Evolutionary conservation across 306 rosid genomes (phyloP).

Genomic region (Medicago lupulina): DNA sequence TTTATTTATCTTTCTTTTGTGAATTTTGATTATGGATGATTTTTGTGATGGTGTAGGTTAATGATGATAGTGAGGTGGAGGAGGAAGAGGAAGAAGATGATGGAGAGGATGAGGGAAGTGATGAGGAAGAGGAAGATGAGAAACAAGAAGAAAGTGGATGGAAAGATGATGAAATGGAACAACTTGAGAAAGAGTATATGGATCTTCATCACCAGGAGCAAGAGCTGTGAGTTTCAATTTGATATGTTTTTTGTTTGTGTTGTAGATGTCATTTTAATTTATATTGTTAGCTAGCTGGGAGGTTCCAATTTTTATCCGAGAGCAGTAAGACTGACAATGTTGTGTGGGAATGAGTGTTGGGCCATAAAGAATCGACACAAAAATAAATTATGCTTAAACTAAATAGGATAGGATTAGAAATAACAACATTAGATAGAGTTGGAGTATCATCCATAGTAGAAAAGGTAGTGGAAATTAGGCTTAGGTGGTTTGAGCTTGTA

Average conservation of each 20-base stretch:
- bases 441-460: too few species aligned
- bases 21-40: too few species aligned
- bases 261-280: slow-evolving; percentile 17
- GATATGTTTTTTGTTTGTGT: not conserved
- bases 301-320: too few species aligned
- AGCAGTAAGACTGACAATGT: too few species aligned
- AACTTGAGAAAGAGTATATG: slow-evolving; percentile 77
- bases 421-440: too few species aligned
- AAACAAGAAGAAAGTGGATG: slow-evolving; percentile 39
- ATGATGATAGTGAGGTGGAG: slow-evolving; percentile 35
- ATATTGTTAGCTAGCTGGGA: not conserved
- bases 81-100: slow-evolving; percentile 34
- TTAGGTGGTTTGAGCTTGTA: too few species aligned
- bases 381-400: too few species aligned
- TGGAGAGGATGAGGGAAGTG: slow-evolving; percentile 42
- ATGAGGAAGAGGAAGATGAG: slow-evolving; percentile 52
- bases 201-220: slow-evolving; percentile 76
- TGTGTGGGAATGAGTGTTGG: too few species aligned
- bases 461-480: too few species aligned
- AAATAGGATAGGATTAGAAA: too few species aligned
- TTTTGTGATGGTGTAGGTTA: slow-evolving; percentile 41
- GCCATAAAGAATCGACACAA: too few species aligned
- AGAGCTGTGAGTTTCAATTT: slow-evolving; percentile 67
- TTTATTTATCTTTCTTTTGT: too few species aligned
- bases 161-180: slow-evolving; percentile 71